Conservation (phyloP, 2,329 filamentous ascomycete genomes). For the Penicillium corylophilum region DNA sequence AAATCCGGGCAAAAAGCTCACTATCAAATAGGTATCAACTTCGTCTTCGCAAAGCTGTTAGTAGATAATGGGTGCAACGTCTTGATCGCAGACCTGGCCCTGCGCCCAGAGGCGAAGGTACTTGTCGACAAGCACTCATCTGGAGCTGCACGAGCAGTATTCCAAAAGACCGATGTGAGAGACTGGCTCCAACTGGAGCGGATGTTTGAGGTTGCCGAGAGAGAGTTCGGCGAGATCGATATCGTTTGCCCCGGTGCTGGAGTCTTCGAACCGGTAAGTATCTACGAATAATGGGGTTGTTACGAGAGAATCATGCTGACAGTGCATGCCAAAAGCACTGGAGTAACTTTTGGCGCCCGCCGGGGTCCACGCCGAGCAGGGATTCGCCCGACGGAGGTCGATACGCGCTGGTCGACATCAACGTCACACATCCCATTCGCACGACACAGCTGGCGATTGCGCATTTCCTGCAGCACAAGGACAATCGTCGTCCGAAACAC, state of each 20-base stretch:
- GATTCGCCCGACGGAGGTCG: conserved; percentile 42
- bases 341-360: conserved; percentile 53
- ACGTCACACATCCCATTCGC: conserved; percentile 54
- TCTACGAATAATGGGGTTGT: background rate
- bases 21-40: conserved; percentile 43
- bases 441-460: conserved; percentile 52
- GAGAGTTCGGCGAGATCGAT: conserved; percentile 49
- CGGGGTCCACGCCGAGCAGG: conserved; percentile 42
- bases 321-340: conserved; percentile 36
- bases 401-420: conserved; percentile 51
- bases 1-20: background rate
- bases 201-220: conserved; percentile 51
- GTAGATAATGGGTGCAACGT: conserved; percentile 49
- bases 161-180: conserved; percentile 50
- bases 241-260: conserved; percentile 51
- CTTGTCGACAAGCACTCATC: conserved; percentile 40
- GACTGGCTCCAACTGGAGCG: conserved; percentile 51
- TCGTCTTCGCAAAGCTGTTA: conserved; percentile 45
- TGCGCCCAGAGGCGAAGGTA: conserved; percentile 47
- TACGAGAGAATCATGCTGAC: background rate
- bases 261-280: conserved; percentile 44
- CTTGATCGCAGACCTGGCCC: conserved; percentile 45
- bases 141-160: conserved; percentile 38
- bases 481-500: conserved; percentile 37
- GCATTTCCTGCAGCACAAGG: conserved; percentile 43